Conservation (phyloP, 179 eudicot species). For the Silene noctiflora region DNA sequence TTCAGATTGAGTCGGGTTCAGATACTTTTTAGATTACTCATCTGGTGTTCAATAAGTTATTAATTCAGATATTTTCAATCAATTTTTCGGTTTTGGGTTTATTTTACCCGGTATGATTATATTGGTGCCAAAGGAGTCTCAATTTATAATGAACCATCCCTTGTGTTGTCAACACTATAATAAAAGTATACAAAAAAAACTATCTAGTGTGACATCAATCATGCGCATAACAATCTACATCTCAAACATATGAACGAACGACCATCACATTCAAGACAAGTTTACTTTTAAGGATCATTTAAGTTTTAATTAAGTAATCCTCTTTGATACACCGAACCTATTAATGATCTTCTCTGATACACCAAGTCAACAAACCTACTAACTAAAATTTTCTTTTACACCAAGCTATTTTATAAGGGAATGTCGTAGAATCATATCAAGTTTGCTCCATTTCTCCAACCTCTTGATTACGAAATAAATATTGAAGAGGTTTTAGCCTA, state of each 20-base stretch:
- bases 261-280: conserved; percentile 14
- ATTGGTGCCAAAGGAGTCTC: neutral
- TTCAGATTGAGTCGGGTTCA: no score
- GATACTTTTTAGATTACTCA: no score
- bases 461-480: neutral
- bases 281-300: neutral
- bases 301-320: neutral
- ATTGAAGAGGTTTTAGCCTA: no score
- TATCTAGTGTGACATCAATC: neutral
- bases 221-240: conserved; percentile 19
- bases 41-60: no score
- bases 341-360: conserved; percentile 13
- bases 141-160: no score
- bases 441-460: conserved; percentile 14
- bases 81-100: no score
- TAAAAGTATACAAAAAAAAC: no score
- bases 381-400: conserved; percentile 18
- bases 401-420: neutral
- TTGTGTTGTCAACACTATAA: no score
- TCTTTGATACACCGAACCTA: conserved; percentile 19
- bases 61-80: no score
- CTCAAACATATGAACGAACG: conserved; percentile 27
- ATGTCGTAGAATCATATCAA: conserved; percentile 12
- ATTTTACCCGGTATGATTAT: no score
- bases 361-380: conserved; percentile 4